Conservation (phyloP, 192 early-diverging fungal species). For the Entomortierella beljakovae region DNA sequence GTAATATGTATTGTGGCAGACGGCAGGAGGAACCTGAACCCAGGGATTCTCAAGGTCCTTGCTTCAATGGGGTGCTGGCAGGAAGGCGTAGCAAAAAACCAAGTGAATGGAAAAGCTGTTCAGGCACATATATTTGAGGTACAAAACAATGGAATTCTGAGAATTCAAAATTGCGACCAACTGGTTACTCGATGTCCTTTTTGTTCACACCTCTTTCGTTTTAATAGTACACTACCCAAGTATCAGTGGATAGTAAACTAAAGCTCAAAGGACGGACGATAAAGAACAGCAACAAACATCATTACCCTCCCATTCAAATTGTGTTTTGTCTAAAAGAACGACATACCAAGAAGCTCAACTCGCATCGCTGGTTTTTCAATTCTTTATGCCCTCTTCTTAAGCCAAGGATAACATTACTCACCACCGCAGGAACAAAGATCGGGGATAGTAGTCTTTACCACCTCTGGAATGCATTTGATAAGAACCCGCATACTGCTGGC, state of each 20-base stretch:
- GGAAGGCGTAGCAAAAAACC: conserved; percentile 53
- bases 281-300: conserved; percentile 47
- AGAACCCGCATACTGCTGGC: conserved; percentile 36
- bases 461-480: conserved; percentile 49
- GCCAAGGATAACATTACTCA: conserved; percentile 41
- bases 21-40: conserved; percentile 35
- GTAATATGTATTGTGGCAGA: conserved; percentile 53
- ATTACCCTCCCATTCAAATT: conserved; percentile 47
- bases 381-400: conserved; percentile 37
- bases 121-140: conserved; percentile 53
- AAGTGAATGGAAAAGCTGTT: conserved; percentile 46
- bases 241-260: conserved; percentile 48
- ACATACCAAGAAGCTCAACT: conserved; percentile 54
- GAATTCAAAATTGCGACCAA: no score
- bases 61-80: conserved; percentile 53
- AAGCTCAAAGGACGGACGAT: conserved; percentile 41
- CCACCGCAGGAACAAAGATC: conserved; percentile 46
- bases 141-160: not conserved
- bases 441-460: conserved; percentile 47
- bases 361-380: conserved; percentile 54
- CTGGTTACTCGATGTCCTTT: not conserved
- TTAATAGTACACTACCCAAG: conserved; percentile 39
- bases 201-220: not conserved
- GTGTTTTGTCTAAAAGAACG: conserved; percentile 53
- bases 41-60: conserved; percentile 29